These are phyloP conservation scores for Tuctoria greenei DNA, from an alignment of 176 grass and related monocot genomes.

Conservation along the genomic window DNA sequence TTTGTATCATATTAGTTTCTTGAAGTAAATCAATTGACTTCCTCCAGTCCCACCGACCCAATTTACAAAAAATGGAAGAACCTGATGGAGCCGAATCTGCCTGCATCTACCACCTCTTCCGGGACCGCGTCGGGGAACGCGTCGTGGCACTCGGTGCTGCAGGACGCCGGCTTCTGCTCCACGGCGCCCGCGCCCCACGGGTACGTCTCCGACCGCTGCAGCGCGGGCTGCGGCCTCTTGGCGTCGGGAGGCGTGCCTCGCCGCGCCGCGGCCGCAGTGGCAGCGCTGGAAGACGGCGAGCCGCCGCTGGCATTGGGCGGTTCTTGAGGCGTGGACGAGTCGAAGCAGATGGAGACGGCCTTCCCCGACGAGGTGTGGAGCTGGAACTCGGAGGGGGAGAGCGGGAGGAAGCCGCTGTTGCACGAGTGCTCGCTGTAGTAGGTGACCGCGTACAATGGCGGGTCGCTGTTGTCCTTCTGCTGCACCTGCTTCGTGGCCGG, in stretches of 20 bases:
- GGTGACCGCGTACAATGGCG: constrained; percentile 64
- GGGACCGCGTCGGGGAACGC: constrained; percentile 30
- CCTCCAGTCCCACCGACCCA: constrained; percentile 10
- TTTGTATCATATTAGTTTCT: constrained; percentile 60
- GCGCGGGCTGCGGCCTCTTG: constrained; percentile 18
- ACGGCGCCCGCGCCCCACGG: constrained; percentile 34
- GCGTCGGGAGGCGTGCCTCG: constrained; percentile 13
- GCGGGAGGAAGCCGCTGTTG: constrained; percentile 54
- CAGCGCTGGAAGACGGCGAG: constrained; percentile 41
- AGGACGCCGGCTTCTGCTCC: constrained; percentile 43
- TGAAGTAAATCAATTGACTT: constrained; percentile 37
- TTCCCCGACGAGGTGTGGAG: constrained; percentile 47
- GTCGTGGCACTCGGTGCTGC: constrained; percentile 47
- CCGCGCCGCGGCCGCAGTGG: background rate
- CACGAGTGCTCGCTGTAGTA: constrained; percentile 67
- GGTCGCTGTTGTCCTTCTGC: constrained; percentile 62
- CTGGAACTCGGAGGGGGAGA: constrained; percentile 54
- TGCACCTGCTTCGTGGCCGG: constrained; percentile 65
- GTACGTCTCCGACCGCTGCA: constrained; percentile 37
- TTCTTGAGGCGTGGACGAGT: constrained; percentile 44
- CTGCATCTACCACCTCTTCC: constrained; percentile 53
- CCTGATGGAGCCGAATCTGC: constrained; percentile 56
- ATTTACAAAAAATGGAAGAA: constrained; percentile 76
- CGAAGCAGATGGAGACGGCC: constrained; percentile 67
- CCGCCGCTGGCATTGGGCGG: constrained; percentile 37